Evolutionary conservation across 2,329 filamentous ascomycete species (phyloP), one percentile per base, ranked within the genome.

Genomic region (Torrubiellomyces zombiae): DNA sequence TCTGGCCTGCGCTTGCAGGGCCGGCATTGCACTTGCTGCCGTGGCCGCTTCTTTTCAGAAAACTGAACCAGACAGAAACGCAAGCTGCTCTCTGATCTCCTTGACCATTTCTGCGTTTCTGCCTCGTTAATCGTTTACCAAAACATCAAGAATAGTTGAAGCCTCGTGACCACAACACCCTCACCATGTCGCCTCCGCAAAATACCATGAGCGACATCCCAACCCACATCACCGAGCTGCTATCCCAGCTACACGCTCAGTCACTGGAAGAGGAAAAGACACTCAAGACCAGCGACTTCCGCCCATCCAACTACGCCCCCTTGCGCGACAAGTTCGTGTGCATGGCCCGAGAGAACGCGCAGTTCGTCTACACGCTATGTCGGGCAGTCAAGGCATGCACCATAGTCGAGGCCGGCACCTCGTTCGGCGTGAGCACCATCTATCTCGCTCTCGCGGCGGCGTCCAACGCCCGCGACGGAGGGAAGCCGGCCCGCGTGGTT

Each of bases 351-450:
- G 65, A 73, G 35, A 74, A 75, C 41, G 62, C 58, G 33, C 48
- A 59, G 6, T 56, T 69, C 25, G 46, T 68, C 6, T 74, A 74
- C 38, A 57, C 63, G 9, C 51, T 74, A 0, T 44, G 57, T 3
- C 53, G 56, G 3, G 51, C 55, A 14, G 60, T 47, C 3, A 52
- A 56, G 2, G 67, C 67, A 0, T 50, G 47, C 2, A 57, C 55
- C 17, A 48, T 73, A n/a, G 60, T 73, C 24, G 69, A 75, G 37
- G 67, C 65, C 0, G 70, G 69, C 1, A 74, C 70, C 0, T 64
- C 58, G 25, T 74, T 67, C 28, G 69, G 69, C 8, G 60, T 75
- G 3, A 68, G 62, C 26, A 73, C 68, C 0, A 69, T 75, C 25
- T 75, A 72, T 34, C 57, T 75, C 7, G 66, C 67, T 0, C 47